Conservation (phyloP, 331 rosid species). For the Malus hybrid region DNA sequence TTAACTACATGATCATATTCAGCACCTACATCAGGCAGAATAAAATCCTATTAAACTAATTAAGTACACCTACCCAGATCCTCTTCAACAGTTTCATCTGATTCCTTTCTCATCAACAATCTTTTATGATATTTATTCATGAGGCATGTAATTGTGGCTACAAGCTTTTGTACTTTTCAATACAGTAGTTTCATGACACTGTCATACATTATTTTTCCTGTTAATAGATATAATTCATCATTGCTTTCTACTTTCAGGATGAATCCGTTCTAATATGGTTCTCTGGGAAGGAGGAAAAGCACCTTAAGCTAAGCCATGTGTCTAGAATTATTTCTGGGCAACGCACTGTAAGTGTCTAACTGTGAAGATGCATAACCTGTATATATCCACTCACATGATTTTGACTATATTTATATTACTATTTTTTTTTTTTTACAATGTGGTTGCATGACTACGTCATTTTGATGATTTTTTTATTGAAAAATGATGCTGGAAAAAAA, state of each 20-base stretch:
- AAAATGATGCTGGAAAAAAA: background rate
- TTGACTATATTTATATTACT: too few relatives aligned
- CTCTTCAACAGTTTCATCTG: conserved; percentile 9
- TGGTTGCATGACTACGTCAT: background rate
- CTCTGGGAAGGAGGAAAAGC: conserved; percentile 98
- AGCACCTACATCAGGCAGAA: background rate
- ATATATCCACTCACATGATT: background rate
- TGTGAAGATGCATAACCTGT: conserved; percentile 11
- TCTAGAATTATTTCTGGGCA: conserved; percentile 98
- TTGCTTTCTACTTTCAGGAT: conserved; percentile 61
- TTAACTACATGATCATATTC: background rate
- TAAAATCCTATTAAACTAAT: background rate
- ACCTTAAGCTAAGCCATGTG: conserved; percentile 81
- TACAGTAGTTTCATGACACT: background rate
- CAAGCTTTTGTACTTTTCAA: conserved; percentile 1
- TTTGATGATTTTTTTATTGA: background rate
- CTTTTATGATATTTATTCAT: conserved; percentile 1
- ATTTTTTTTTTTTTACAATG: background rate
- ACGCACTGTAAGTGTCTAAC: conserved; percentile 70
- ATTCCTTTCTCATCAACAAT: background rate
- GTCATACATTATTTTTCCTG: conserved; percentile 11
- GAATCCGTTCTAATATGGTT: conserved; percentile 96
- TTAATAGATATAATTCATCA: conserved; percentile 7
- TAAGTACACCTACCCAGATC: background rate
- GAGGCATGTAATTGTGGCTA: background rate